Conservation (phyloP, 1,284 basidiomycete species). For the Melampsora occidentalis region DNA sequence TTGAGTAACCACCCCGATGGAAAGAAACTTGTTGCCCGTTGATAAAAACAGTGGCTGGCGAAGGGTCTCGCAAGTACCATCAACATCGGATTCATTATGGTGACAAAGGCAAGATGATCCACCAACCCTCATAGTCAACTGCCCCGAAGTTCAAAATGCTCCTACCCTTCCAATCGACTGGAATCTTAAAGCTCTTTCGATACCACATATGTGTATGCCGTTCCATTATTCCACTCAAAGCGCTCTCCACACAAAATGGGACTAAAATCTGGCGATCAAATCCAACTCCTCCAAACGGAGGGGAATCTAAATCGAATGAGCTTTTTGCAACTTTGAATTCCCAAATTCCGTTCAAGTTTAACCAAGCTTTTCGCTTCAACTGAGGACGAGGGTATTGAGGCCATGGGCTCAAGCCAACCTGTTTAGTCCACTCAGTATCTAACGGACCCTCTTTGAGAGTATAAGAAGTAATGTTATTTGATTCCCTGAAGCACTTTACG, state of each 20-base stretch:
- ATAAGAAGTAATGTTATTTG: background rate
- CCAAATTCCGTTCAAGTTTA: constrained; percentile 32
- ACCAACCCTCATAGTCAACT: constrained; percentile 36
- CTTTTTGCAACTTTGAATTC: constrained; percentile 24
- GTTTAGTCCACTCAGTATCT: constrained; percentile 20
- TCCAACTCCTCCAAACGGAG: constrained; percentile 21
- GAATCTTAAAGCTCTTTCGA: constrained; percentile 13
- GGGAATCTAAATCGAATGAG: constrained; percentile 9
- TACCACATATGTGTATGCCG: constrained; percentile 25
- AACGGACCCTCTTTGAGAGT: constrained; percentile 24
- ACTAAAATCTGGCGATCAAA: constrained; percentile 24
- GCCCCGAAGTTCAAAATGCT: constrained; percentile 28
- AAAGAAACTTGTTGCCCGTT: constrained; percentile 41
- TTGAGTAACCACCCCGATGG: constrained; percentile 42
- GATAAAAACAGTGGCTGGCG: constrained; percentile 6
- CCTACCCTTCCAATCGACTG: constrained; percentile 1
- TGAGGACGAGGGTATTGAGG: constrained; percentile 33
- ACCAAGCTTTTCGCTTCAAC: constrained; percentile 7
- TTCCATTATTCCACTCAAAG: constrained; percentile 33
- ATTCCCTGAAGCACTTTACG: background rate
- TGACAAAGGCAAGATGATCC: background rate
- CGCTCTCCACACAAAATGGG: constrained; percentile 30
- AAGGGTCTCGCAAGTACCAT: background rate
- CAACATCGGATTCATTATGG: no score
- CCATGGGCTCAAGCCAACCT: constrained; percentile 26